Evolutionary conservation across 2,329 filamentous ascomycete genomes (phyloP).

Genomic region (Penicillium oxalicum): DNA sequence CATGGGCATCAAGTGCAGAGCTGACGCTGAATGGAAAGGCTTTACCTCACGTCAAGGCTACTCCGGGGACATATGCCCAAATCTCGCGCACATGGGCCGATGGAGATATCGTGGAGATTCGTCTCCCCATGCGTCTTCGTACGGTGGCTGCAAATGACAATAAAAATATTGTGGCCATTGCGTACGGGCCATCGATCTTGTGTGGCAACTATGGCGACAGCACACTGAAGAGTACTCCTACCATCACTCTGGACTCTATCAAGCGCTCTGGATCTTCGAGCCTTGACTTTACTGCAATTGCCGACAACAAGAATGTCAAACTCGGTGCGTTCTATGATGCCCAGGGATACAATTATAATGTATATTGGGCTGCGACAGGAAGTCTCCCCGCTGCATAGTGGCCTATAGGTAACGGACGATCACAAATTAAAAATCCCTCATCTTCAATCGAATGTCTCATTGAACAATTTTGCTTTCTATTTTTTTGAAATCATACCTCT

Average conservation of each 20-base stretch:
- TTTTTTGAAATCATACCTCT: too few relatives aligned
- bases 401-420: neutral
- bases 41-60: conserved; percentile 16
- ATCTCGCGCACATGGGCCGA: conserved; percentile 41
- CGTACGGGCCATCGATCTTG: conserved; percentile 45
- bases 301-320: conserved; percentile 3
- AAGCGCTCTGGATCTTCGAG: neutral
- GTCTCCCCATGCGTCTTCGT: conserved; percentile 44
- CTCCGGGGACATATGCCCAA: conserved; percentile 24
- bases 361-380: conserved; percentile 4
- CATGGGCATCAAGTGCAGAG: conserved; percentile 39
- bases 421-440: too few relatives aligned
- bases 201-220: conserved; percentile 42
- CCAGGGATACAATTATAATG: conserved; percentile 9
- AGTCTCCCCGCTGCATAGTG: neutral
- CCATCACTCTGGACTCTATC: conserved; percentile 1
- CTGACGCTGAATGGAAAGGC: conserved; percentile 41
- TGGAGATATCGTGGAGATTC: conserved; percentile 41
- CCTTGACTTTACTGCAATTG: conserved; percentile 5
- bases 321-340: conserved; percentile 12
- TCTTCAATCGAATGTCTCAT: too few relatives aligned
- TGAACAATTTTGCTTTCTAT: too few relatives aligned
- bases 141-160: conserved; percentile 47
- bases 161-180: conserved; percentile 39
- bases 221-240: neutral